phyloP scores from a whole-genome alignment of 2,329 filamentous ascomycete species.

The Sphaceloma murrayae region DNA sequence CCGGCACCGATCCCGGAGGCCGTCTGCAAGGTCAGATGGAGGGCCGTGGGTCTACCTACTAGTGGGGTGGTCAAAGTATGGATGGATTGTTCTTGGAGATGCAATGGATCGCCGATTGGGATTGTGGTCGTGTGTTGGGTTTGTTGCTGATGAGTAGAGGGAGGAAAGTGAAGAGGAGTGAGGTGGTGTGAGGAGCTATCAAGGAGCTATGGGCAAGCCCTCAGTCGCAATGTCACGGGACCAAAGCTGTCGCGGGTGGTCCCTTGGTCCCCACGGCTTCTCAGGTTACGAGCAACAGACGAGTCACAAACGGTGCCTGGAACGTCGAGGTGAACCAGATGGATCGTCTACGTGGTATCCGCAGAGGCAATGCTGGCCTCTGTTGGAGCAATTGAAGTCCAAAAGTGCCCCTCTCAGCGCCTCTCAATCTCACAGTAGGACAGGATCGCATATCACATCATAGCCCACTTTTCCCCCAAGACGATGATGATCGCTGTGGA shows the following conservation, averaged over 20 bases:
- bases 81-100: not conserved
- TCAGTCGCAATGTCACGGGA: slow-evolving; percentile 9
- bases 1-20: slow-evolving; percentile 5
- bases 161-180: slow-evolving; percentile 8
- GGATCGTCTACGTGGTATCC: not conserved
- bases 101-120: not conserved
- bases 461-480: slow-evolving; percentile 5
- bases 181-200: slow-evolving; percentile 4
- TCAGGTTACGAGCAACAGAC: too few species aligned
- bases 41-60: slow-evolving; percentile 2
- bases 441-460: too few species aligned
- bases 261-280: not conserved
- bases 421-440: too few species aligned
- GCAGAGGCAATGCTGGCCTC: not conserved
- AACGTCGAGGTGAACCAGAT: not conserved
- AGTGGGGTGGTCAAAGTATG: slow-evolving; percentile 1
- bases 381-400: not conserved
- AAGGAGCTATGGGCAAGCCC: slow-evolving; percentile 5
- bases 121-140: too few species aligned
- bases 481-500: not conserved
- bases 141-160: not conserved
- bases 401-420: not conserved
- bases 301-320: slow-evolving; percentile 14
- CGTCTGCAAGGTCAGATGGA: slow-evolving; percentile 1
- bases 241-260: slow-evolving; percentile 1